These are phyloP conservation scores for Inga laurina DNA, from an alignment of 306 rosid genomes.

Conservation along the genomic window DNA sequence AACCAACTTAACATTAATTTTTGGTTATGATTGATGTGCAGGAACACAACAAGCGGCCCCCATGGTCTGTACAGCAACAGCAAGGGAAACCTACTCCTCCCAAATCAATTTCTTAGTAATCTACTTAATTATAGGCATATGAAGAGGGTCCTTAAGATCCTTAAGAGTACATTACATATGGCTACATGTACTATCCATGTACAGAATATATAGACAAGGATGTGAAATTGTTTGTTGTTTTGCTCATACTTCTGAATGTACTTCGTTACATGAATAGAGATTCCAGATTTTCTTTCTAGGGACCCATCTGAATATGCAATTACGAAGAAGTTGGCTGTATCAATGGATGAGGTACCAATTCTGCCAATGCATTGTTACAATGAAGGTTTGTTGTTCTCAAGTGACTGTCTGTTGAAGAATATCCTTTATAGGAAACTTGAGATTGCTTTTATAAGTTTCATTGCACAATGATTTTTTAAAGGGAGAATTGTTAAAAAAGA, in stretches of 20 bases:
- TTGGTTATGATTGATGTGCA: slow-evolving; percentile 34
- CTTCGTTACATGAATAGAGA: not conserved
- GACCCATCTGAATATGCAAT: not conserved
- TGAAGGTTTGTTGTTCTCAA: no score
- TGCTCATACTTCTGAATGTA: not conserved
- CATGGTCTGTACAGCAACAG: slow-evolving; percentile 85
- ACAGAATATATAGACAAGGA: not conserved
- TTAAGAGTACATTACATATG: not conserved
- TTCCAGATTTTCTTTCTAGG: not conserved
- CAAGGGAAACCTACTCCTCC: slow-evolving; percentile 58
- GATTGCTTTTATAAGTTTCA: no score
- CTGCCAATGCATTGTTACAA: no score
- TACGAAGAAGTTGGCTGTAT: no score
- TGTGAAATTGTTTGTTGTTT: not conserved
- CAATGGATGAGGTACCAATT: no score
- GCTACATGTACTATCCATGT: not conserved
- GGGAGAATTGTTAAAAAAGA: no score
- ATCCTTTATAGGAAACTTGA: no score
- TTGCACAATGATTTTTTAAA: no score
- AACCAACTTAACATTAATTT: not conserved
- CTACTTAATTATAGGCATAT: not conserved
- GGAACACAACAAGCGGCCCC: slow-evolving; percentile 79
- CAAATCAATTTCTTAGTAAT: slow-evolving; percentile 40
- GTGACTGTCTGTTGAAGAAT: no score
- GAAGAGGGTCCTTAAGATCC: not conserved